These are phyloP conservation scores for Serendipita sp. DNA, from an alignment of 768 basidiomycete genomes.

Conservation along the genomic window DNA sequence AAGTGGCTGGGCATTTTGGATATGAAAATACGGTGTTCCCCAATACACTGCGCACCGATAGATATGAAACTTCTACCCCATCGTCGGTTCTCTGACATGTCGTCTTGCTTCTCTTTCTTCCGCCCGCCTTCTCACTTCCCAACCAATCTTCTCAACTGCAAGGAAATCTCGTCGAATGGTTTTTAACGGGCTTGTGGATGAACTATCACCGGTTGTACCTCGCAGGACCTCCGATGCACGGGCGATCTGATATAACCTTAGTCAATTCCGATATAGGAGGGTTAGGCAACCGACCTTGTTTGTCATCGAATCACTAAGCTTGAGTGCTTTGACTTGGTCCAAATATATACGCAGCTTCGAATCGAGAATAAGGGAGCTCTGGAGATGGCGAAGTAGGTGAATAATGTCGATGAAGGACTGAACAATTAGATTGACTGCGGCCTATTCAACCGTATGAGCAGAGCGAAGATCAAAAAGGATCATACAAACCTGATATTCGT, in stretches of 20 bases:
- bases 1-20: too few species aligned
- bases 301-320: background rate
- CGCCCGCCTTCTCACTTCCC: background rate
- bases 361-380: constrained; percentile 37
- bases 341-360: constrained; percentile 19
- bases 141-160: constrained; percentile 2
- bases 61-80: background rate
- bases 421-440: constrained; percentile 35
- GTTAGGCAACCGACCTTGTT: background rate
- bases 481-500: background rate
- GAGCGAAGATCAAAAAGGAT: background rate
- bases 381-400: constrained; percentile 41
- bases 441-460: constrained; percentile 21
- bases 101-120: background rate
- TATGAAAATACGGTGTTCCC: too few species aligned
- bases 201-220: too few species aligned
- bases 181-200: background rate
- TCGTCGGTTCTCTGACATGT: background rate
- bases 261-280: background rate
- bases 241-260: background rate
- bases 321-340: background rate
- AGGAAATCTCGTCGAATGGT: background rate
- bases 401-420: constrained; percentile 51
- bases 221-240: too few species aligned
- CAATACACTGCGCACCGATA: too few species aligned